These are phyloP conservation scores for Roridomyces roridus DNA, from an alignment of 768 basidiomycete species.

Conservation along the genomic window DNA sequence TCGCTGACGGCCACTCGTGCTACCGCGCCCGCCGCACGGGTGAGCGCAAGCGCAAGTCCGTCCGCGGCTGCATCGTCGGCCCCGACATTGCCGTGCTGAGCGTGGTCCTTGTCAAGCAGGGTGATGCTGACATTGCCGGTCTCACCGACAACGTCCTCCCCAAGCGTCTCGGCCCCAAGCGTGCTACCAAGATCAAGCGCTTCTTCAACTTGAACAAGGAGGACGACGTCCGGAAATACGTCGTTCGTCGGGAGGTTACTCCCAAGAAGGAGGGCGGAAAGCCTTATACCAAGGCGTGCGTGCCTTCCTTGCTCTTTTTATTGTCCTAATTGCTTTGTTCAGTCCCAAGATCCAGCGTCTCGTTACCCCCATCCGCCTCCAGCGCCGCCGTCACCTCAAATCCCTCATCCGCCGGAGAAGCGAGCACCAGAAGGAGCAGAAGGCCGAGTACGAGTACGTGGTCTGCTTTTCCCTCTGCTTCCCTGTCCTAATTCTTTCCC, in stretches of 20 bases:
- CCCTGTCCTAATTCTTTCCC: not conserved
- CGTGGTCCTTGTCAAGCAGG: conserved; percentile 95
- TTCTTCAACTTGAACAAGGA: conserved; percentile 99
- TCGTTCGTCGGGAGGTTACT: conserved; percentile 90
- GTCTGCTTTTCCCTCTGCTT: not conserved
- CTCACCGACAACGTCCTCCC: conserved; percentile 92
- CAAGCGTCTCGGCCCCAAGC: conserved; percentile 96
- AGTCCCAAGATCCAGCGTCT: conserved; percentile 98
- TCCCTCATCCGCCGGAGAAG: conserved; percentile 88
- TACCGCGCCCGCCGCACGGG: conserved; percentile 91
- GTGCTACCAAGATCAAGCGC: conserved; percentile 94
- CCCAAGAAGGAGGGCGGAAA: conserved; percentile 89
- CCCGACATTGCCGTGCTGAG: conserved; percentile 96
- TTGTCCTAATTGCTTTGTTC: not conserved
- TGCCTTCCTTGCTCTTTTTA: conserved; percentile 26
- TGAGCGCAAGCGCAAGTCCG: conserved; percentile 98
- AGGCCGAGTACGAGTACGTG: conserved; percentile 88
- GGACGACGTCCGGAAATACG: conserved; percentile 98
- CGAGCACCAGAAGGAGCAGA: conserved; percentile 94
- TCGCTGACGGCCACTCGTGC: conserved; percentile 97
- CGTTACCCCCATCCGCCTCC: conserved; percentile 93
- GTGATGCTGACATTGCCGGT: conserved; percentile 87
- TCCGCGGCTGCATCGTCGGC: conserved; percentile 97
- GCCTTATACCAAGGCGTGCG: conserved; percentile 96
- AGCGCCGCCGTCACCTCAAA: conserved; percentile 92